Evolutionary conservation across 495 filamentous ascomycete species (phyloP).

Genomic region (Talaromyces nanjingensis): DNA sequence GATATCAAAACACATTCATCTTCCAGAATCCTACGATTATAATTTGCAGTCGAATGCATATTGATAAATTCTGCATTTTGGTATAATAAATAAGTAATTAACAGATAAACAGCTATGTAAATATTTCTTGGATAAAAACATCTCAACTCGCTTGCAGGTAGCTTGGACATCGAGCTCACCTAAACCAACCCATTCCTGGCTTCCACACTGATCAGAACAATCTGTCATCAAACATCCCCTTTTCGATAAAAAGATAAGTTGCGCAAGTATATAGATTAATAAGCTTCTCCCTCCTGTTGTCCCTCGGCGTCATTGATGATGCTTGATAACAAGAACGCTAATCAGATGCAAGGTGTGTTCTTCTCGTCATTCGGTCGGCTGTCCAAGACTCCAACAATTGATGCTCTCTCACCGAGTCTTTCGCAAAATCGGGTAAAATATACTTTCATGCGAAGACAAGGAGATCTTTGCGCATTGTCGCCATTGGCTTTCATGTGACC

Average conservation of each 20-base stretch:
- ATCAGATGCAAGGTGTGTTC: background rate
- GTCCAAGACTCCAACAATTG: background rate
- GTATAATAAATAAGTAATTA: conserved; percentile 6
- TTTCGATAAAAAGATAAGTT: background rate
- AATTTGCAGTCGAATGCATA: background rate
- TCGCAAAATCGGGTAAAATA: background rate
- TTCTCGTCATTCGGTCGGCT: background rate
- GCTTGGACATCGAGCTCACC: background rate
- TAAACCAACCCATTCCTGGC: background rate
- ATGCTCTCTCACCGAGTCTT: background rate
- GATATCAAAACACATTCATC: background rate
- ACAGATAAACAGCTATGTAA: conserved; percentile 7
- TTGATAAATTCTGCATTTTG: background rate
- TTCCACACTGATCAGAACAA: background rate
- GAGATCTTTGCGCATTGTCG: background rate
- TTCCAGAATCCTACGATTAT: background rate
- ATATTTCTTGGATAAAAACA: conserved; percentile 1
- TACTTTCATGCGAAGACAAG: background rate
- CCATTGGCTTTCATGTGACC: background rate
- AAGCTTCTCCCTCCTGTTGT: background rate
- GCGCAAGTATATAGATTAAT: background rate
- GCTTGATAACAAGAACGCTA: background rate
- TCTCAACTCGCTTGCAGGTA: background rate
- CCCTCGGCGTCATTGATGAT: background rate
- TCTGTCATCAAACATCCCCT: background rate